Base-by-base conservation (phyloP, 192 early-diverging fungal species). In the Coemansia sp. region DNA sequence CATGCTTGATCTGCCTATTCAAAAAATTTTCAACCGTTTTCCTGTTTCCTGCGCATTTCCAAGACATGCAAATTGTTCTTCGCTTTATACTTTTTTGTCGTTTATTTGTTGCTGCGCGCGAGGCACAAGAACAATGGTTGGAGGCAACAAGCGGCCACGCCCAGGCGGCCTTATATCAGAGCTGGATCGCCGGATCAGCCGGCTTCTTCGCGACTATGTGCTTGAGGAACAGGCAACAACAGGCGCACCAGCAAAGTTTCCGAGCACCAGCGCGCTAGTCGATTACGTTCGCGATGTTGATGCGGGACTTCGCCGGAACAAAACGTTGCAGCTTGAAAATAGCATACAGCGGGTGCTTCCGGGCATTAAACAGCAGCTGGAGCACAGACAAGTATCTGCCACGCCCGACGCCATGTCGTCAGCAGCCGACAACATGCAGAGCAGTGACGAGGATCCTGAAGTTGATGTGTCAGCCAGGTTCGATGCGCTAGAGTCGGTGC, bases 301-400 rank as follows among this genome's bases (percentile, higher is more conserved):
- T 22, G 30, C 47, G n/a, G 47, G 56, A 9, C 56, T 77, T 4
- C 46, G 45, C 50, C 25, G 73, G 24, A 50, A 66, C 30, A 69
- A 69, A 16, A 18, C 35, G 6, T 3, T 40, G 18, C 53, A 59
- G 64, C 14, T 77, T 1, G 58, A 60, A 25, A 65, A 70, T n/a
- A 70, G 73, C 60, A 62, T 77, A 8, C 51, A 64, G 54, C 66
- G 72, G 2, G 58, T 75, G 11, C 18, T 75, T 53, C 66, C 66
- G 8, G 55, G 23, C 10, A 22, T 75, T 21, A 55, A 46, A 33
- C 63, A 44, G 44, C 69, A 62, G 52, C 56, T 54, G 53, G 56
- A 69, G 12, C 62, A 55, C 32, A 24, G 31, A 8, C 21, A 55
- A 1, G 23, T 25, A 19, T 7, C 21, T 5, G 55, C 10, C 22